A percentile compares a stretch with the other conserved stretches of the same genome.
Evolutionary conservation across 192 early-diverging fungal species (phyloP).

Genomic region (Phlyctochytrium bullatum): DNA sequence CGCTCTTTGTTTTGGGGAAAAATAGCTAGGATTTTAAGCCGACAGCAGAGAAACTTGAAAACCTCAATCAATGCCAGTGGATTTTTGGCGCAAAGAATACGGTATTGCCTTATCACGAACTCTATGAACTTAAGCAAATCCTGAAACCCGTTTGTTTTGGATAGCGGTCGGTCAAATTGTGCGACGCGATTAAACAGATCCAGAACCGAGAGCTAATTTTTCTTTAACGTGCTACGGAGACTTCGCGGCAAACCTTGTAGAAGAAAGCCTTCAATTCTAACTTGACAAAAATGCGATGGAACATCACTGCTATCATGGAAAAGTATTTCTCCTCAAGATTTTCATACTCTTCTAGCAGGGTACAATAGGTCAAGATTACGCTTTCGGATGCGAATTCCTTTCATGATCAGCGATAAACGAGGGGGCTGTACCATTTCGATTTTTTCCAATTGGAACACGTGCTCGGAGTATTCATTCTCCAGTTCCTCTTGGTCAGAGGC

Average conservation of each 20-base stretch:
- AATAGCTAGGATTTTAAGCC: slow-evolving; percentile 27
- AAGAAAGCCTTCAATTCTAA: slow-evolving; percentile 50
- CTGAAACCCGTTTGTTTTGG: slow-evolving; percentile 23
- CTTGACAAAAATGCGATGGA: slow-evolving; percentile 69
- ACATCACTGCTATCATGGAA: slow-evolving; percentile 55
- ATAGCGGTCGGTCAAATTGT: slow-evolving; percentile 23
- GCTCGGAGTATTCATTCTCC: slow-evolving; percentile 39
- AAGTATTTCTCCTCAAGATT: slow-evolving; percentile 48
- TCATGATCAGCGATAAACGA: background rate
- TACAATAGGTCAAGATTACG: slow-evolving; percentile 53
- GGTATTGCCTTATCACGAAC: slow-evolving; percentile 52
- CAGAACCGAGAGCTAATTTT: slow-evolving; percentile 52
- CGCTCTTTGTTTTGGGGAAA: slow-evolving; percentile 43
- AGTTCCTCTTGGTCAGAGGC: slow-evolving; percentile 25
- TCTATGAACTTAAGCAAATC: slow-evolving; percentile 58
- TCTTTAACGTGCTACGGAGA: background rate
- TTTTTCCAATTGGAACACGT: slow-evolving; percentile 48
- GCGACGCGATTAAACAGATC: slow-evolving; percentile 64
- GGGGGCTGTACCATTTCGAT: slow-evolving; percentile 40
- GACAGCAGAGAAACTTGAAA: background rate
- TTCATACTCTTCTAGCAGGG: slow-evolving; percentile 53
- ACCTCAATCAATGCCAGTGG: slow-evolving; percentile 60
- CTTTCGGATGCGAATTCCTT: slow-evolving; percentile 57
- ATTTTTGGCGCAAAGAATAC: slow-evolving; percentile 51
- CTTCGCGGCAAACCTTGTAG: slow-evolving; percentile 44